Percentiles rank a stretch among this genome's conserved stretches.
These are phyloP conservation scores for Globisporangium camurandrum DNA, from an alignment of 352 stramenopile genomes.

Conservation along the genomic window DNA sequence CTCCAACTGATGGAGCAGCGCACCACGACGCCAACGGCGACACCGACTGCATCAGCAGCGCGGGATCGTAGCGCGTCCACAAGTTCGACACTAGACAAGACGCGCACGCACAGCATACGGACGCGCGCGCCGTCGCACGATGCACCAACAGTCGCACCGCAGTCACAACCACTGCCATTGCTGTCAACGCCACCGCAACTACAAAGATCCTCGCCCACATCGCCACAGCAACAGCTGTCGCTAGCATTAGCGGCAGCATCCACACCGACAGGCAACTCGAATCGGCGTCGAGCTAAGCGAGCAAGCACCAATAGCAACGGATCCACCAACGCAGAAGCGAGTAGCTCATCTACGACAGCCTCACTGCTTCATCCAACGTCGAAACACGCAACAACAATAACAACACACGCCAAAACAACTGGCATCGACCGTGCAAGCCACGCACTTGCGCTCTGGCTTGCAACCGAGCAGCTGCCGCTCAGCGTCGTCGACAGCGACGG, in stretches of 20 bases:
- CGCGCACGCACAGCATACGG: not conserved
- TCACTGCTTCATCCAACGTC: no score
- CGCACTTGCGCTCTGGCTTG: conserved; percentile 31
- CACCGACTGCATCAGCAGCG: conserved; percentile 4
- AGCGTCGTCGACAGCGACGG: conserved; percentile 26
- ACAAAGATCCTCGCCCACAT: no score
- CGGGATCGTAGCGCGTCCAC: not conserved
- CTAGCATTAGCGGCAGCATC: not conserved
- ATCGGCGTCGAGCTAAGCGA: no score
- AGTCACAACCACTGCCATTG: not conserved
- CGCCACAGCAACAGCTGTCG: not conserved
- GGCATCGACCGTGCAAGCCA: conserved; percentile 12
- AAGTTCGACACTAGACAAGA: not conserved
- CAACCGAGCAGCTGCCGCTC: conserved; percentile 34
- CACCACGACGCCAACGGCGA: conserved; percentile 15
- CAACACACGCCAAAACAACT: no score
- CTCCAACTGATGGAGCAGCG: conserved; percentile 46
- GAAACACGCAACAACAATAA: no score
- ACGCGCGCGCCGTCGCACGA: not conserved
- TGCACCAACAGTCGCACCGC: not conserved
- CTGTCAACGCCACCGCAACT: not conserved
- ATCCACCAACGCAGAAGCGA: no score
- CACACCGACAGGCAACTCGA: not conserved
- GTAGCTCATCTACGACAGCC: no score
- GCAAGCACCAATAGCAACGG: no score